phyloP scores from a whole-genome alignment of 2,329 filamentous ascomycete genomes.

The Arthrobotrys musiformis region DNA sequence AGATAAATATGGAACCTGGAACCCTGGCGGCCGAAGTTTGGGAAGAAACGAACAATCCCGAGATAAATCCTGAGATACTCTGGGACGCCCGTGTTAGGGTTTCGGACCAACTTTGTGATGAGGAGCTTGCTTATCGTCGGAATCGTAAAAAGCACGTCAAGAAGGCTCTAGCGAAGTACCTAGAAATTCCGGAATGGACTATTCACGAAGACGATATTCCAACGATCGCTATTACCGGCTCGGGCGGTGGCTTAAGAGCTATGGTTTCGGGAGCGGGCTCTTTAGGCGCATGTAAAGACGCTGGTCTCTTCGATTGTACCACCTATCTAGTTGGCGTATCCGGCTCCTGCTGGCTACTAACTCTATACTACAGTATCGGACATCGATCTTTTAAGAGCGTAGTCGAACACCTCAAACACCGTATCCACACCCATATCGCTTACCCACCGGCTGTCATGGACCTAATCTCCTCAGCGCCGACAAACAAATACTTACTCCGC shows the following conservation, averaged over 20 bases:
- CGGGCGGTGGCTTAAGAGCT: constrained; percentile 88
- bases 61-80: constrained; percentile 85
- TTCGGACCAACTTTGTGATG: constrained; percentile 80
- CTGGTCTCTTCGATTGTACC: constrained; percentile 89
- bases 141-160: constrained; percentile 76
- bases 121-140: constrained; percentile 79
- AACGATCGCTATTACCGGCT: constrained; percentile 91
- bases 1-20: constrained; percentile 75
- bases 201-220: constrained; percentile 95
- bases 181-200: constrained; percentile 79
- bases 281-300: constrained; percentile 82
- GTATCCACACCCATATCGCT: constrained; percentile 88
- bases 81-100: constrained; percentile 85
- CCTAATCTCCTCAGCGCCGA: constrained; percentile 85
- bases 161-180: constrained; percentile 81
- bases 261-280: constrained; percentile 91
- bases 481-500: constrained; percentile 88
- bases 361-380: constrained; percentile 83
- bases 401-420: constrained; percentile 84
- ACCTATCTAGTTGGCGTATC: constrained; percentile 97
- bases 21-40: constrained; percentile 93
- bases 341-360: constrained; percentile 94
- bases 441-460: constrained; percentile 87
- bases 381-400: constrained; percentile 74
- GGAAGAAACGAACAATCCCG: constrained; percentile 85